phyloP scores from a whole-genome alignment of 1,284 basidiomycete genomes.

The Hymenochaete sp. region DNA sequence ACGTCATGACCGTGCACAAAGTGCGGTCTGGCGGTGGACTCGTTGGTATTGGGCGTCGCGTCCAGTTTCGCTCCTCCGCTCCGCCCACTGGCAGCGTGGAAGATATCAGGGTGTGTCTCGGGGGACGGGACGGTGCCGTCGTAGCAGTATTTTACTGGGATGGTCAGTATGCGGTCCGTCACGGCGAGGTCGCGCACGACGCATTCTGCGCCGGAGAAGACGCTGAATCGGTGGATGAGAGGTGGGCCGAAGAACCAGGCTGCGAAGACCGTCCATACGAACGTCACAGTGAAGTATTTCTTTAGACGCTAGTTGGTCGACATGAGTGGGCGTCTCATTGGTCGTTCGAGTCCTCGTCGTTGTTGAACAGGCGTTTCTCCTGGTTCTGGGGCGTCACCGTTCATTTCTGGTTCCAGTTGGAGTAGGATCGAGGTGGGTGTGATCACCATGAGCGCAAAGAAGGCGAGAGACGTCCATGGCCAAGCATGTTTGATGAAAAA shows the following conservation, averaged over 20 bases:
- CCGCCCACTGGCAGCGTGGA: constrained; percentile 38
- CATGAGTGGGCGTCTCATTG: not conserved
- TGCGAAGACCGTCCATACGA: constrained; percentile 70
- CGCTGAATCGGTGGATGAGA: constrained; percentile 66
- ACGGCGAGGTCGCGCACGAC: constrained; percentile 56
- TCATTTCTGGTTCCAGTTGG: too few relatives aligned
- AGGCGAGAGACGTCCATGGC: constrained; percentile 79
- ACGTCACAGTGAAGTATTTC: constrained; percentile 59
- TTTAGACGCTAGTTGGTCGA: constrained; percentile 34
- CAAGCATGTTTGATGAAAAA: constrained; percentile 87
- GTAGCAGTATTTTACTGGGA: constrained; percentile 57
- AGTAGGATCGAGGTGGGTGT: constrained; percentile 40
- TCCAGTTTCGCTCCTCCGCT: too few relatives aligned
- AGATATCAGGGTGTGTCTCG: constrained; percentile 56
- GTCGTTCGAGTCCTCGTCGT: not conserved
- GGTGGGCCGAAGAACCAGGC: constrained; percentile 91
- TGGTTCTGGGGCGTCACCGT: too few relatives aligned
- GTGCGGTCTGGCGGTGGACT: constrained; percentile 34
- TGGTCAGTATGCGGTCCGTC: constrained; percentile 39
- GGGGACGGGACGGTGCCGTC: too few relatives aligned
- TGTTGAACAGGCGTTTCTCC: too few relatives aligned
- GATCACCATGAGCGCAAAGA: constrained; percentile 51
- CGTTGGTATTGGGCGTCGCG: constrained; percentile 23
- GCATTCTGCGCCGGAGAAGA: constrained; percentile 78
- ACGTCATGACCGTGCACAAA: constrained; percentile 84